These are phyloP conservation scores for Xylona heveae DNA, from an alignment of 495 filamentous ascomycete species.

Conservation along the genomic window DNA sequence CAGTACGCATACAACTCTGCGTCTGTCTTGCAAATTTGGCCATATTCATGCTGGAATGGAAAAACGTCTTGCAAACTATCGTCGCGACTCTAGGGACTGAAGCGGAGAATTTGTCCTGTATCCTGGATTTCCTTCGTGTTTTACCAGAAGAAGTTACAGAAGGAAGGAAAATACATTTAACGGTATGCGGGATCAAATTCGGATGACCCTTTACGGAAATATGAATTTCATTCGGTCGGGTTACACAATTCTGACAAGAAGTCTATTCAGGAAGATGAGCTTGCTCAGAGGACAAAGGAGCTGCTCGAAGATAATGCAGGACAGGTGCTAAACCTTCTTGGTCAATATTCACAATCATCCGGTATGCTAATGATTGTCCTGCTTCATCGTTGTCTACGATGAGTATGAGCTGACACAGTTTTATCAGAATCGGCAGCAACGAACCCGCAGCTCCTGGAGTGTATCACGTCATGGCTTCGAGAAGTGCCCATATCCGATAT, in stretches of 20 bases:
- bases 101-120: conserved; percentile 54
- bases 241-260: neutral
- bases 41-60: conserved; percentile 92
- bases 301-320: conserved; percentile 75
- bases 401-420: conserved; percentile 8
- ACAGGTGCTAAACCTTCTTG: conserved; percentile 65
- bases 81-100: conserved; percentile 58
- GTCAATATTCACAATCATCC: conserved; percentile 78
- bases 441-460: conserved; percentile 81
- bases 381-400: neutral
- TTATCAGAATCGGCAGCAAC: conserved; percentile 34
- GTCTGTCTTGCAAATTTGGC: conserved; percentile 86
- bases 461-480: conserved; percentile 87
- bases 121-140: conserved; percentile 88
- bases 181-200: conserved; percentile 59
- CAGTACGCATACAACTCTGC: conserved; percentile 82
- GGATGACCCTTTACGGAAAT: conserved; percentile 23
- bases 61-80: conserved; percentile 69
- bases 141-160: conserved; percentile 98
- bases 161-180: conserved; percentile 94
- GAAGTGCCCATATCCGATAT: conserved; percentile 73
- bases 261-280: conserved; percentile 72
- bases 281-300: conserved; percentile 58
- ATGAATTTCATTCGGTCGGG: conserved; percentile 16
- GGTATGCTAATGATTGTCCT: conserved; percentile 39